A percentile compares a stretch with the other conserved stretches of the same genome.
These are phyloP conservation scores for Backusella australiensis DNA, from an alignment of 192 early-diverging fungal genomes.

Conservation along the genomic window DNA sequence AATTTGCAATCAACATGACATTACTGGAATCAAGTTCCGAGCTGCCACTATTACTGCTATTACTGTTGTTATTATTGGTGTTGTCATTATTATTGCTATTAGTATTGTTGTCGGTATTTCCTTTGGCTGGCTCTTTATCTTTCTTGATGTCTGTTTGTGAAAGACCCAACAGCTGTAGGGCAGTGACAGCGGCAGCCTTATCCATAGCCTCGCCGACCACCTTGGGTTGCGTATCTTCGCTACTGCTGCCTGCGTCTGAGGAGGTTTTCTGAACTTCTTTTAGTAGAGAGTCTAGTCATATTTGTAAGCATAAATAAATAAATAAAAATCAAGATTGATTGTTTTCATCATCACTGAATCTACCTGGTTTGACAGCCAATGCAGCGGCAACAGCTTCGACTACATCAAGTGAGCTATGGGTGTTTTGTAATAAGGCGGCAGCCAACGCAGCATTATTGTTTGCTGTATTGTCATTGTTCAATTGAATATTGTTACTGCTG, in stretches of 20 bases:
- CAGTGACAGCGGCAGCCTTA: slow-evolving; percentile 27
- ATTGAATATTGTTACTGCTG: not conserved
- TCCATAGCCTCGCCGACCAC: slow-evolving; percentile 6
- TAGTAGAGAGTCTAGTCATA: not conserved
- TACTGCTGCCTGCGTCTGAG: not conserved
- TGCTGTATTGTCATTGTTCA: not conserved
- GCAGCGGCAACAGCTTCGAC: slow-evolving; percentile 20
- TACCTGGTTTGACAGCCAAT: slow-evolving; percentile 22
- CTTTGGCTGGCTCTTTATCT: not conserved
- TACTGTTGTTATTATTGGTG: not conserved
- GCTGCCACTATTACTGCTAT: not conserved
- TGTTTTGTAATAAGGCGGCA: slow-evolving; percentile 26
- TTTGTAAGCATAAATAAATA: not conserved
- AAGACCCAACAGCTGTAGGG: slow-evolving; percentile 22
- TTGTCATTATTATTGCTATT: not conserved
- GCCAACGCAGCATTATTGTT: slow-evolving; percentile 21
- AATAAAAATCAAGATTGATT: too few species aligned
- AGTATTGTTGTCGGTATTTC: not conserved
- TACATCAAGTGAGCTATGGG: slow-evolving; percentile 8
- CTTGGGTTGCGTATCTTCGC: not conserved
- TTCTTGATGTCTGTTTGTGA: not conserved
- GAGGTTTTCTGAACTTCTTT: not conserved
- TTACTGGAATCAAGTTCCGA: not conserved
- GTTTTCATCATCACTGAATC: not conserved
- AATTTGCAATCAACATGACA: slow-evolving; percentile 25